Evolutionary conservation across 2,329 filamentous ascomycete genomes (phyloP).

Genomic region (Cordyceps tenuipes): DNA sequence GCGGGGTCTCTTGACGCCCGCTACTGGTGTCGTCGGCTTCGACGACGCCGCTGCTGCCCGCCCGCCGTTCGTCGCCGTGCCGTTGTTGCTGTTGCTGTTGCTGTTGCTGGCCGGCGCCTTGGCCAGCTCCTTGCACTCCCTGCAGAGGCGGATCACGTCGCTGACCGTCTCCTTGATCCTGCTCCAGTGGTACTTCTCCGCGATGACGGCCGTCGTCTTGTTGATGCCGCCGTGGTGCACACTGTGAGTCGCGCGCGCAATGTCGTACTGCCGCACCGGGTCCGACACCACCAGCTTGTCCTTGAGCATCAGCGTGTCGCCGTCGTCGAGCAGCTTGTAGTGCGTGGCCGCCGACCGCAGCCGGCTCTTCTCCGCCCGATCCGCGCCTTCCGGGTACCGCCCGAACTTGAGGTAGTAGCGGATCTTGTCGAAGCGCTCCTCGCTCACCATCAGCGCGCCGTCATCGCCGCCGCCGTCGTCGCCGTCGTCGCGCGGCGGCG

Average conservation of each 20-base stretch:
- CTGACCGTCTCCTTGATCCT: slow-evolving; percentile 96
- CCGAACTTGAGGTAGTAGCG: slow-evolving; percentile 92
- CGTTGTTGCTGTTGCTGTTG: too few relatives aligned
- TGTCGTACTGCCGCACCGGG: slow-evolving; percentile 81
- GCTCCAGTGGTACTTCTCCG: slow-evolving; percentile 94
- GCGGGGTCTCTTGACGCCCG: slow-evolving; percentile 10
- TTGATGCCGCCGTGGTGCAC: slow-evolving; percentile 86
- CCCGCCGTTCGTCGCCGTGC: slow-evolving; percentile 14
- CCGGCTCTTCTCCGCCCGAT: slow-evolving; percentile 91
- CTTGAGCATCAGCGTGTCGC: slow-evolving; percentile 87
- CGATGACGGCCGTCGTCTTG: slow-evolving; percentile 91
- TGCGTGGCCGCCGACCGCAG: slow-evolving; percentile 89
- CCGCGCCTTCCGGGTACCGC: slow-evolving; percentile 86
- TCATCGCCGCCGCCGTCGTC: slow-evolving; percentile 34
- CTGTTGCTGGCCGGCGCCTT: slow-evolving; percentile 41
- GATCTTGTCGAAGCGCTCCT: slow-evolving; percentile 98
- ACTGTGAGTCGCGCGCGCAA: slow-evolving; percentile 69
- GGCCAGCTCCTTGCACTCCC: slow-evolving; percentile 74
- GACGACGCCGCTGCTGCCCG: slow-evolving; percentile 13
- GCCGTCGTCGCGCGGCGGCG: slow-evolving; percentile 17
- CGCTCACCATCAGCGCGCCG: slow-evolving; percentile 57
- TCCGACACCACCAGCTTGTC: slow-evolving; percentile 96
- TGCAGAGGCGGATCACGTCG: slow-evolving; percentile 85
- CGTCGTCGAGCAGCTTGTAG: slow-evolving; percentile 71
- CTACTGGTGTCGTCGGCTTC: slow-evolving; percentile 25